A percentile compares a stretch with the other conserved stretches of the same genome.
Evolutionary conservation across 1,284 basidiomycete genomes (phyloP).

Genomic region (Ceraceosorus guamensis): DNA sequence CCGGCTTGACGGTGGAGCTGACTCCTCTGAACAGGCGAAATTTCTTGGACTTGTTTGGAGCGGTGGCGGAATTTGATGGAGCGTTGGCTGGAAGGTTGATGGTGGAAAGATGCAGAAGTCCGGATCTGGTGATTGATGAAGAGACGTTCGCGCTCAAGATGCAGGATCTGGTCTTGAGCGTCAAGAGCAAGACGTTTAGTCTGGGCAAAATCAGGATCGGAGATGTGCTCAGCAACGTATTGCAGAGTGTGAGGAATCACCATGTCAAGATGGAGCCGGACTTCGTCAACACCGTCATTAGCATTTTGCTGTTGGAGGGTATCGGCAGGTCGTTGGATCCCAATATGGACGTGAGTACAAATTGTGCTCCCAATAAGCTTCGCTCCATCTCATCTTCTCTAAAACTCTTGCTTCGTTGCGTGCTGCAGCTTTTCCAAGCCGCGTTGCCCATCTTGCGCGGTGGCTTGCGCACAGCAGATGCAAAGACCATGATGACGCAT

Average conservation of each 20-base stretch:
- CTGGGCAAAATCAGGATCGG: conserved; percentile 91
- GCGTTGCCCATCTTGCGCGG: conserved; percentile 39
- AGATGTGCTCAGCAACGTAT: conserved; percentile 80
- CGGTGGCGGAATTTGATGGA: conserved; percentile 92
- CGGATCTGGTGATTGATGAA: conserved; percentile 79
- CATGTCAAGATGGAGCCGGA: conserved; percentile 99
- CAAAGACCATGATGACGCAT: background rate
- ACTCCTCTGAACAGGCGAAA: conserved; percentile 73
- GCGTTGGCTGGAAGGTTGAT: conserved; percentile 89
- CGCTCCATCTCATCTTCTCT: background rate
- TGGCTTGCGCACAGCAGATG: conserved; percentile 4
- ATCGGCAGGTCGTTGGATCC: conserved; percentile 93
- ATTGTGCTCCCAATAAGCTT: background rate
- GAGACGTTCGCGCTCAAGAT: conserved; percentile 95
- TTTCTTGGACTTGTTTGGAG: conserved; percentile 92
- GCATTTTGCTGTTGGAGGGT: conserved; percentile 85
- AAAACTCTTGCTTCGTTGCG: background rate
- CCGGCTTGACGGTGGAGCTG: conserved; percentile 84
- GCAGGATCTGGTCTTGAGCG: conserved; percentile 84
- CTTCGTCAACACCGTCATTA: conserved; percentile 95
- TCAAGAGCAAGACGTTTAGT: conserved; percentile 94
- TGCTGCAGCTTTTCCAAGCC: conserved; percentile 31
- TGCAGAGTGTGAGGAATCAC: conserved; percentile 78
- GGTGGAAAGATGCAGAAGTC: conserved; percentile 89
- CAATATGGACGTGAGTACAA: conserved; percentile 74